Evolutionary conservation across 2,329 filamentous ascomycete genomes (phyloP).

Genomic region (Venturia nashicola): DNA sequence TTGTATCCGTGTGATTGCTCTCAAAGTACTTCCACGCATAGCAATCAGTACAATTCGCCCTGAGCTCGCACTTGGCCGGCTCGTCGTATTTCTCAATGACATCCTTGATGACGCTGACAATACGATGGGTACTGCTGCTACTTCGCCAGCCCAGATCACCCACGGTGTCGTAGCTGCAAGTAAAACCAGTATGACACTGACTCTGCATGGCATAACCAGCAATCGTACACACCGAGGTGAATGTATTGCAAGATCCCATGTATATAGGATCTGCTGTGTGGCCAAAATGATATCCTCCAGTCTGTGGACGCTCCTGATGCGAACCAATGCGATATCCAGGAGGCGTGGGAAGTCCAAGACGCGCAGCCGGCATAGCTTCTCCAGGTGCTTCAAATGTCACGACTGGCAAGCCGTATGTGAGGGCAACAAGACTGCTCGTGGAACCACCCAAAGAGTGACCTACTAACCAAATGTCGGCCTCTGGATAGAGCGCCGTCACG

Average conservation of each 20-base stretch:
- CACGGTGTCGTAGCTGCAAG: constrained; percentile 89
- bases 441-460: constrained; percentile 90
- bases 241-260: constrained; percentile 85
- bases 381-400: constrained; percentile 90
- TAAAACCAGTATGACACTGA: constrained; percentile 76
- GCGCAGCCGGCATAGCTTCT: constrained; percentile 73
- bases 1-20: constrained; percentile 74
- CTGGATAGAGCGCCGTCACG: constrained; percentile 76
- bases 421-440: constrained; percentile 72
- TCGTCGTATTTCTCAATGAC: constrained; percentile 73
- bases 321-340: constrained; percentile 61
- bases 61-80: constrained; percentile 64
- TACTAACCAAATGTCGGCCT: constrained; percentile 74
- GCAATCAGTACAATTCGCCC: constrained; percentile 74
- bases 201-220: constrained; percentile 91
- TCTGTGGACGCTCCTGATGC: constrained; percentile 59
- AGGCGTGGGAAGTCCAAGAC: constrained; percentile 75
- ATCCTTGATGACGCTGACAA: constrained; percentile 75
- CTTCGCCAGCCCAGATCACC: constrained; percentile 85
- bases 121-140: constrained; percentile 82
- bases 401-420: constrained; percentile 84
- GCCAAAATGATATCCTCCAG: constrained; percentile 80
- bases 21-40: constrained; percentile 90
- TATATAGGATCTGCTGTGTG: constrained; percentile 93
- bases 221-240: constrained; percentile 77